Evolutionary conservation across 495 filamentous ascomycete genomes (phyloP), one percentile per base, ranked within the genome.

Genomic region (Apodospora peruviana): DNA sequence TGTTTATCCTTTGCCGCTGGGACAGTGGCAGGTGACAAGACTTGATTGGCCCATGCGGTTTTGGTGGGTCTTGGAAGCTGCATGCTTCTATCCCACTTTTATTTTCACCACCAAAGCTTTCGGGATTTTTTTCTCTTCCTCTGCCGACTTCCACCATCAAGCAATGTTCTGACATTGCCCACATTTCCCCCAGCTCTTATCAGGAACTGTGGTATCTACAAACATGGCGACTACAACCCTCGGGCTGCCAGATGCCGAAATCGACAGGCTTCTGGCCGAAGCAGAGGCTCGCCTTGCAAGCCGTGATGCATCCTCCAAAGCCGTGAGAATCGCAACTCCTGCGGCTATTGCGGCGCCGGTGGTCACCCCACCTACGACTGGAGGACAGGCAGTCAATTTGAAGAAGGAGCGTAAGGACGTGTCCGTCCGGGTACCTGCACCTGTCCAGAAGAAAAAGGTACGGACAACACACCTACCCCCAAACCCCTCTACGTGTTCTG

Each of bases 391-490:
- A 57, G 42, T 45, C 22, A 43, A 35, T 29, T 45, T 41, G 20
- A 34, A 60, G 36, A 55, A 53, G 24, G 62, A 69, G 45, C 38
- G 49, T 20, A 55, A 65, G 49, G 57, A 65, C 47, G 45, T 75
- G 25, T 59, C 66, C 20, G 64, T 75, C 40, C 66, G 71, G 25
- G 57, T 72, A 42, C 67, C 71, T 36, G 59, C 71, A 53, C 58
- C 57, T 39, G 34, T 58, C n/a, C 60, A 68, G 25, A 59, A 68
- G 52, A 61, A 65, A 45, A 72, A 68, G 71, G 69, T 73, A 72
- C 37, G 29, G 42, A 3, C 4, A 14, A 34, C 17, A 5, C 39
- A 18, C 20, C n/a, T 42, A 37, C 17, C 14, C 23, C 16, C n/a
- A 11, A 25, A 29, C 23, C 14, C 37, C 23, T 46, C n/a, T 35